Evolutionary conservation across 805 yeast species (phyloP).

Genomic region (Nakazawaea siamensis): DNA sequence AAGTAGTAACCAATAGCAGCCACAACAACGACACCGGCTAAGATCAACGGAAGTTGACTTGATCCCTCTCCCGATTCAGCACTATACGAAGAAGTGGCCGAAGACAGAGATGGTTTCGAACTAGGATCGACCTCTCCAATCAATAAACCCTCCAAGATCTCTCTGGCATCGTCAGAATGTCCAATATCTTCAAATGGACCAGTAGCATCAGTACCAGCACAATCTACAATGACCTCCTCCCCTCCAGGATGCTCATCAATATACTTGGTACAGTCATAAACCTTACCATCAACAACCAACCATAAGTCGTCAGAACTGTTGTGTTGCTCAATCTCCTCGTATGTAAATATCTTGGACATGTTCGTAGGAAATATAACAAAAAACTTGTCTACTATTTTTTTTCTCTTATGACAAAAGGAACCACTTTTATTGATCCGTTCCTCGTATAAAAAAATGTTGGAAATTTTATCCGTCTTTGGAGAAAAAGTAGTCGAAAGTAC

Average conservation of each 20-base stretch:
- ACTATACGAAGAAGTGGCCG: conserved; percentile 12
- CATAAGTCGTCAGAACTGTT: conserved; percentile 71
- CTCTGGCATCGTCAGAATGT: conserved; percentile 94
- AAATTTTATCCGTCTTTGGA: conserved; percentile 18
- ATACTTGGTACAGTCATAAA: conserved; percentile 68
- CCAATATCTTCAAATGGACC: conserved; percentile 84
- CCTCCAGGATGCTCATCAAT: conserved; percentile 72
- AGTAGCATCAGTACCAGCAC: conserved; percentile 74
- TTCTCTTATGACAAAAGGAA: conserved; percentile 8
- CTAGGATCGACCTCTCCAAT: conserved; percentile 77
- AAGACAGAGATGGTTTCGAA: conserved; percentile 22
- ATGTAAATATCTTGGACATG: conserved; percentile 47
- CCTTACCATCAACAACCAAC: conserved; percentile 77
- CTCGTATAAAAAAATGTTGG: conserved; percentile 1
- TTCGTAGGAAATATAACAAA: not conserved
- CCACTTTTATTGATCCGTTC: conserved; percentile 5
- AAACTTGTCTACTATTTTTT: too few relatives aligned
- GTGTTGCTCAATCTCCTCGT: conserved; percentile 67
- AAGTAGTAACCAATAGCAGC: conserved; percentile 36
- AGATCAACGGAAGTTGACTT: conserved; percentile 24
- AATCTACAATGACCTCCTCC: conserved; percentile 64
- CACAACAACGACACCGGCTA: conserved; percentile 27
- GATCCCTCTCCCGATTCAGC: conserved; percentile 14
- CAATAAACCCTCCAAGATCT: conserved; percentile 54
- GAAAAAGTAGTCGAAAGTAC: not conserved